Conservation (phyloP, 805 yeast genomes). For the Isabelozyma rhagii region DNA sequence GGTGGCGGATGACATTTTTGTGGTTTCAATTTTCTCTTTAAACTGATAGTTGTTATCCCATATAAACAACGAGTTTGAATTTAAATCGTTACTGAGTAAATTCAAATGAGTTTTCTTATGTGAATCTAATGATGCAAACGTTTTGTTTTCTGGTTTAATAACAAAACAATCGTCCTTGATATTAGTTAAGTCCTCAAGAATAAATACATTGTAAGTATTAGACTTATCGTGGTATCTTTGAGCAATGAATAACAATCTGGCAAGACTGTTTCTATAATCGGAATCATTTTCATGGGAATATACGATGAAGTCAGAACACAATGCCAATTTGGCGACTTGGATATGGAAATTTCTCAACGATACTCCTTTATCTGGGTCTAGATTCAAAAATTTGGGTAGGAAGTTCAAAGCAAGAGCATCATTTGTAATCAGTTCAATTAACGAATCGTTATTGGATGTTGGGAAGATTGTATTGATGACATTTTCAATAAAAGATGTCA, state of each 20-base stretch:
- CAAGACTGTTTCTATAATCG: slow-evolving; percentile 14
- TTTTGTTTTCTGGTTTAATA: not conserved
- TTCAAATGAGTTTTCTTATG: slow-evolving; percentile 16
- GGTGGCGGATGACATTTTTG: slow-evolving; percentile 80
- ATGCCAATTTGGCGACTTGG: slow-evolving; percentile 78
- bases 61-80: slow-evolving; percentile 8
- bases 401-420: slow-evolving; percentile 44
- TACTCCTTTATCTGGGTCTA: slow-evolving; percentile 72
- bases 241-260: slow-evolving; percentile 36
- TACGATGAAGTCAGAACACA: slow-evolving; percentile 71
- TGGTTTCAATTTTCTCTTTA: slow-evolving; percentile 79
- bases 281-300: slow-evolving; percentile 43
- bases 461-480: slow-evolving; percentile 9
- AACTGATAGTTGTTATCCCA: slow-evolving; percentile 70
- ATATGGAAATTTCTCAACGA: slow-evolving; percentile 81
- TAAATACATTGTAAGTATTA: slow-evolving; percentile 17
- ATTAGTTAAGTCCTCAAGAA: slow-evolving; percentile 11
- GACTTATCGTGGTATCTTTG: slow-evolving; percentile 24
- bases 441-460: slow-evolving; percentile 9
- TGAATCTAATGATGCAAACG: not conserved
- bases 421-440: slow-evolving; percentile 24
- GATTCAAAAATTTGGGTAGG: slow-evolving; percentile 51
- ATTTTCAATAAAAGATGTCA: slow-evolving; percentile 16
- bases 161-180: slow-evolving; percentile 4
- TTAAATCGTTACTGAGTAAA: slow-evolving; percentile 3